phyloP scores from a whole-genome alignment of 1,139 yeast species.

The Hemisphaericaspora xylanilytica region DNA sequence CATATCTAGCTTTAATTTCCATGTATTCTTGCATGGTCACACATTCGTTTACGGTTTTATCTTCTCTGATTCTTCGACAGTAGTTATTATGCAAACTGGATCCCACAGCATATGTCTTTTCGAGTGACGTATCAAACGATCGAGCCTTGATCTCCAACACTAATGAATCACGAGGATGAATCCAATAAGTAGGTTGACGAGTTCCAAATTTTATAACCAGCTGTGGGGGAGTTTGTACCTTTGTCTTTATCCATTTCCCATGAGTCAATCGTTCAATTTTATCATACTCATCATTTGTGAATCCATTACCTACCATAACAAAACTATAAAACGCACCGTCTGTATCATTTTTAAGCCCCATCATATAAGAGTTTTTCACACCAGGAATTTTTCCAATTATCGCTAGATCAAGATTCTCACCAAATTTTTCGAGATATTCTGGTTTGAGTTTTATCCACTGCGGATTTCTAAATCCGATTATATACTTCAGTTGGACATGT shows the following conservation, averaged over 20 bases:
- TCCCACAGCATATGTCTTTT: constrained; percentile 56
- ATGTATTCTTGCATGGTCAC: constrained; percentile 57
- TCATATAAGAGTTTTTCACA: constrained; percentile 69
- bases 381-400: constrained; percentile 79
- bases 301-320: constrained; percentile 84
- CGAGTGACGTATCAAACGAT: constrained; percentile 54
- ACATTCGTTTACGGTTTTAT: constrained; percentile 58
- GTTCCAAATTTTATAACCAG: constrained; percentile 57
- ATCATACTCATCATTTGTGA: constrained; percentile 60
- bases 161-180: constrained; percentile 70
- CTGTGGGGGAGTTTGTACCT: constrained; percentile 36
- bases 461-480: constrained; percentile 55
- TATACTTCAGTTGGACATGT: constrained; percentile 57
- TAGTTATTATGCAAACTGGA: constrained; percentile 76
- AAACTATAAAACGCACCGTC: constrained; percentile 51
- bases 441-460: constrained; percentile 90
- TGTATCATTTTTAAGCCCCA: constrained; percentile 55
- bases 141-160: constrained; percentile 87
- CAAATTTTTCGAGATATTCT: constrained; percentile 81
- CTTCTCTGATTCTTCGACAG: constrained; percentile 65
- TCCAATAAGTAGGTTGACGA: constrained; percentile 70
- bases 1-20: constrained; percentile 30
- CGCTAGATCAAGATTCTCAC: constrained; percentile 78
- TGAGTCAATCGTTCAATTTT: constrained; percentile 56
- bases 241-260: constrained; percentile 57